Conservation (phyloP, 2,329 filamentous ascomycete species). For the Penicillium occitanis region DNA sequence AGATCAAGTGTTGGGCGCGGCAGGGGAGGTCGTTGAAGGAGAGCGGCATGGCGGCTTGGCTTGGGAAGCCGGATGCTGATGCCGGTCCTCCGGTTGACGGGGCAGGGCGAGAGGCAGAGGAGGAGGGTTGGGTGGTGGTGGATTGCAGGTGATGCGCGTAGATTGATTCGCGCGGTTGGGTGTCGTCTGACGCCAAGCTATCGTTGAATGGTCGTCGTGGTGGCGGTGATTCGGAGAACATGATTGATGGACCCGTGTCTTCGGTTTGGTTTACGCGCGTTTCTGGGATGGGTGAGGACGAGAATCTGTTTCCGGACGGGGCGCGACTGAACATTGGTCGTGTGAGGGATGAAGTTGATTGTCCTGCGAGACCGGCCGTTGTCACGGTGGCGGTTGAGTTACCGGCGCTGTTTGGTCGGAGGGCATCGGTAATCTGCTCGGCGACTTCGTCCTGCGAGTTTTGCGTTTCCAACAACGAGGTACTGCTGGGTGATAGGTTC, state of each 20-base stretch:
- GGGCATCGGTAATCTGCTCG: not conserved
- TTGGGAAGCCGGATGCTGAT: slow-evolving; percentile 50
- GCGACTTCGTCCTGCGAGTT: not conserved
- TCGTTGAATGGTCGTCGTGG: slow-evolving; percentile 23
- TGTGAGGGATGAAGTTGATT: slow-evolving; percentile 19
- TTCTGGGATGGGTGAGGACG: slow-evolving; percentile 70
- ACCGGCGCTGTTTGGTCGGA: not conserved
- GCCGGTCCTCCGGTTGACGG: slow-evolving; percentile 16
- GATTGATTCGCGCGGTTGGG: slow-evolving; percentile 36
- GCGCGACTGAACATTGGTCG: slow-evolving; percentile 33
- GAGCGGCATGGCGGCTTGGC: slow-evolving; percentile 64
- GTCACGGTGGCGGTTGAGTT: not conserved
- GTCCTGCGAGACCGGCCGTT: not conserved
- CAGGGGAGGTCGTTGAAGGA: slow-evolving; percentile 86
- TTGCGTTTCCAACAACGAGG: not conserved
- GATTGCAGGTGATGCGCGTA: slow-evolving; percentile 36
- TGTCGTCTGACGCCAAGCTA: not conserved
- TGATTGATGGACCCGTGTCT: slow-evolving; percentile 67
- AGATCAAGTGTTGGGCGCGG: slow-evolving; percentile 78
- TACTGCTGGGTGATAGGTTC: slow-evolving; percentile 3
- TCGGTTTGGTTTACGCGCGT: slow-evolving; percentile 66
- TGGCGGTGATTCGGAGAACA: slow-evolving; percentile 62
- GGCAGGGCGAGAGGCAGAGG: slow-evolving; percentile 6
- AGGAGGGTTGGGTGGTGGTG: slow-evolving; percentile 23
- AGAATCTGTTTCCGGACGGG: slow-evolving; percentile 54